These are phyloP conservation scores for Corylus americana DNA, from an alignment of 306 rosid species.

Conservation along the genomic window DNA sequence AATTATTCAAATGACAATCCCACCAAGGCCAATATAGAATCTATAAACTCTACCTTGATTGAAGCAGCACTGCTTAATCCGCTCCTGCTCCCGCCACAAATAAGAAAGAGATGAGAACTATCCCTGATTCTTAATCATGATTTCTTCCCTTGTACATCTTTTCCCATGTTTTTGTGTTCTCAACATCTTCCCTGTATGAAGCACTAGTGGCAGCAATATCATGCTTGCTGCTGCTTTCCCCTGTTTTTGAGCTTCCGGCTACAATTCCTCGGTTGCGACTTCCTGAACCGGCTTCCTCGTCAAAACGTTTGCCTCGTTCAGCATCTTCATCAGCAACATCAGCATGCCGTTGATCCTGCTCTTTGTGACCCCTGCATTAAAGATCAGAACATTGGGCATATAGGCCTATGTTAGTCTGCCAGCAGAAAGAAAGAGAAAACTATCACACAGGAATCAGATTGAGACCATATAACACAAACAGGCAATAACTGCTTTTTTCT, in stretches of 20 bases:
- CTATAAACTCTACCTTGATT: background rate
- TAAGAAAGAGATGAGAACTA: background rate
- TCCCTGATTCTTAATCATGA: background rate
- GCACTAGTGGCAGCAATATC: slow-evolving; percentile 10
- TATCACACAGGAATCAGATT: background rate
- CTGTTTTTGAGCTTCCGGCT: slow-evolving; percentile 50
- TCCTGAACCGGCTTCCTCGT: slow-evolving; percentile 50
- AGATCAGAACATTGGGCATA: slow-evolving; percentile 3
- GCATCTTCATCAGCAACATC: slow-evolving; percentile 46
- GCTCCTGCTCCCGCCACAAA: background rate
- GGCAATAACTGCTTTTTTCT: too few relatives aligned
- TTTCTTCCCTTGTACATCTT: slow-evolving; percentile 9
- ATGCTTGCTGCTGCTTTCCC: slow-evolving; percentile 18
- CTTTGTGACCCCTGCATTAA: slow-evolving; percentile 64
- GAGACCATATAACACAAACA: background rate
- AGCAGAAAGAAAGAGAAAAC: slow-evolving; percentile 4
- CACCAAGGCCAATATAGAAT: background rate
- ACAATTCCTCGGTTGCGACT: slow-evolving; percentile 34
- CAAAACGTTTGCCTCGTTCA: slow-evolving; percentile 39
- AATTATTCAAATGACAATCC: background rate
- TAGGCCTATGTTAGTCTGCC: background rate
- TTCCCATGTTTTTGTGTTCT: slow-evolving; percentile 25
- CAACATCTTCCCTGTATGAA: slow-evolving; percentile 3
- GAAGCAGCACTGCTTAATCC: background rate
- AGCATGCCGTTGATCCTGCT: slow-evolving; percentile 39